A percentile compares a stretch with the other conserved stretches of the same genome.
Conservation (phyloP, 768 basidiomycete genomes). For the Pisolithus orientalis region DNA sequence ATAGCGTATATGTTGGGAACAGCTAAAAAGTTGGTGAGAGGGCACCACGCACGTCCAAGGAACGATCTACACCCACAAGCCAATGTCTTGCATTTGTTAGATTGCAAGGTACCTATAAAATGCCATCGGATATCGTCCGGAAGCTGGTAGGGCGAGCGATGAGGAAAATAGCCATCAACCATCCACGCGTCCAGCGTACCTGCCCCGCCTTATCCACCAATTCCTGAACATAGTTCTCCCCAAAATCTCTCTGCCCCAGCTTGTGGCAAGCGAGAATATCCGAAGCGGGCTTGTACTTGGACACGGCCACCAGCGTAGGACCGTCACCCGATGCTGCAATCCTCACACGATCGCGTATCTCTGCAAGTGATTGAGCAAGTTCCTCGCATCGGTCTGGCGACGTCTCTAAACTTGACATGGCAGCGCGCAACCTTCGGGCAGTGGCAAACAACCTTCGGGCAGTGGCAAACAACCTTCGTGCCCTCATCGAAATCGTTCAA, state of each 20-base stretch:
- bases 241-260: slow-evolving; percentile 83
- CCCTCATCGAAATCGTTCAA: too few relatives aligned
- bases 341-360: slow-evolving; percentile 45
- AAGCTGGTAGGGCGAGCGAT: slow-evolving; percentile 43
- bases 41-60: slow-evolving; percentile 2
- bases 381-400: slow-evolving; percentile 44
- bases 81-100: slow-evolving; percentile 88
- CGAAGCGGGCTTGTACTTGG: slow-evolving; percentile 85
- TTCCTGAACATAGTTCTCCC: slow-evolving; percentile 97
- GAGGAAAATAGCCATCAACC: neutral
- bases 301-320: slow-evolving; percentile 75
- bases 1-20: slow-evolving; percentile 85
- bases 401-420: slow-evolving; percentile 6
- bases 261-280: slow-evolving; percentile 84
- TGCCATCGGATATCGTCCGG: slow-evolving; percentile 90
- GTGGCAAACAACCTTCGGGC: too few relatives aligned
- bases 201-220: slow-evolving; percentile 77
- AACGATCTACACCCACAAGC: slow-evolving; percentile 49
- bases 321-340: slow-evolving; percentile 18
- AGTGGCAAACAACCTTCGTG: too few relatives aligned
- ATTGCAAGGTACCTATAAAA: slow-evolving; percentile 91
- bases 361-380: slow-evolving; percentile 45
- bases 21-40: slow-evolving; percentile 35
- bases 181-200: slow-evolving; percentile 34
- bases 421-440: too few relatives aligned